phyloP scores from a whole-genome alignment of 2,329 filamentous ascomycete genomes.

The Sarocladiaceae sp. region DNA sequence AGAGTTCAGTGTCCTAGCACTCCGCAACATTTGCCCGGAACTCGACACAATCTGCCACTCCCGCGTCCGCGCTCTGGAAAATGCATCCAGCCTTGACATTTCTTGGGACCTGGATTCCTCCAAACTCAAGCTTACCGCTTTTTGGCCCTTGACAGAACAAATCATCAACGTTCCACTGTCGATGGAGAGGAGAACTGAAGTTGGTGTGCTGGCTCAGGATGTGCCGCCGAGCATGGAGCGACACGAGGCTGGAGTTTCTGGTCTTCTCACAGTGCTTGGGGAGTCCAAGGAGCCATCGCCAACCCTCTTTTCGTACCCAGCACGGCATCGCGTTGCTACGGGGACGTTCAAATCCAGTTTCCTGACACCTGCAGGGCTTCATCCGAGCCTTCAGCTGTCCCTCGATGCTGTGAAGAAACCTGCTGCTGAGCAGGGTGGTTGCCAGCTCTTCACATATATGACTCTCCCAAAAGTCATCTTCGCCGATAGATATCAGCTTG shows the following conservation, averaged over 20 bases:
- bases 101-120: conserved; percentile 69
- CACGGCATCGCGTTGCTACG: conserved; percentile 61
- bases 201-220: conserved; percentile 72
- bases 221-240: conserved; percentile 53
- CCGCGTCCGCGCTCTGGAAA: conserved; percentile 37
- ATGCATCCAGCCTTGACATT: conserved; percentile 67
- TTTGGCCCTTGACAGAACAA: conserved; percentile 52
- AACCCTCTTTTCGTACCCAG: conserved; percentile 78
- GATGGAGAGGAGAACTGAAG: conserved; percentile 60
- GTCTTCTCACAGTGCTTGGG: conserved; percentile 74
- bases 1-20: conserved; percentile 48
- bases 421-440: conserved; percentile 49
- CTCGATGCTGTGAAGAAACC: conserved; percentile 48
- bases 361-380: conserved; percentile 70
- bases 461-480: conserved; percentile 81
- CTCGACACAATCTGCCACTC: conserved; percentile 45
- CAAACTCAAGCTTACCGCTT: conserved; percentile 58
- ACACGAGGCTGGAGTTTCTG: conserved; percentile 74
- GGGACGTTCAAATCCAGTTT: conserved; percentile 61
- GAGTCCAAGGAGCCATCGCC: conserved; percentile 68
- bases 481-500: conserved; percentile 81
- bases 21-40: conserved; percentile 45
- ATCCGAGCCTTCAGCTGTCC: conserved; percentile 71
- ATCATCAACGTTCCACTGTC: conserved; percentile 35
- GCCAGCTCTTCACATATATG: conserved; percentile 73